These are phyloP conservation scores for Umbelopsis sp. DNA, from an alignment of 371 early-diverging fungal species.

Conservation along the genomic window DNA sequence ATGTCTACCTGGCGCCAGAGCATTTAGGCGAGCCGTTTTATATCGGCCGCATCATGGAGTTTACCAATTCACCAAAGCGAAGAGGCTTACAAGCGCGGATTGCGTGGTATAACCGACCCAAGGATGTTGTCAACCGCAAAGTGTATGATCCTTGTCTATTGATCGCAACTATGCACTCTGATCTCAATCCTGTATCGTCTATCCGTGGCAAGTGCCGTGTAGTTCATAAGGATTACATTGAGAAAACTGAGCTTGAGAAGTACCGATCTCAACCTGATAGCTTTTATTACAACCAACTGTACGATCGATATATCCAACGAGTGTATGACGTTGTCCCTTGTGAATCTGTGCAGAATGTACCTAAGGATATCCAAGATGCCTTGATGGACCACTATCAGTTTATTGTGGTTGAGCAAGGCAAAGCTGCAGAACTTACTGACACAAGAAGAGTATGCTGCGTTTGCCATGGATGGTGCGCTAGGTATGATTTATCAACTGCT, in stretches of 20 bases:
- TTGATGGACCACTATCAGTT: conserved; percentile 73
- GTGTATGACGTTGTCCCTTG: conserved; percentile 87
- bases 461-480: conserved; percentile 80
- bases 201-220: conserved; percentile 84
- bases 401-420: conserved; percentile 84
- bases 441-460: conserved; percentile 73
- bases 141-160: conserved; percentile 74
- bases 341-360: conserved; percentile 78
- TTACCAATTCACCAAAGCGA: conserved; percentile 56
- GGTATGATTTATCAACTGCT: conserved; percentile 35
- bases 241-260: conserved; percentile 53
- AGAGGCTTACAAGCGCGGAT: conserved; percentile 63
- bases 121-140: conserved; percentile 75
- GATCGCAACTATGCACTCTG: conserved; percentile 89
- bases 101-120: conserved; percentile 85
- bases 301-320: conserved; percentile 86
- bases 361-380: conserved; percentile 69
- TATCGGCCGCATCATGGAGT: conserved; percentile 85
- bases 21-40: conserved; percentile 77
- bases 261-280: conserved; percentile 65
- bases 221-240: conserved; percentile 70
- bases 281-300: conserved; percentile 86
- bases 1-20: conserved; percentile 80
- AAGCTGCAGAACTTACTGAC: conserved; percentile 73
- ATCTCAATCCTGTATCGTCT: conserved; percentile 79